Evolutionary conservation across 2,329 filamentous ascomycete genomes (phyloP), one percentile per base, ranked within the genome.

Genomic region (Scedosporium dehoogii): DNA sequence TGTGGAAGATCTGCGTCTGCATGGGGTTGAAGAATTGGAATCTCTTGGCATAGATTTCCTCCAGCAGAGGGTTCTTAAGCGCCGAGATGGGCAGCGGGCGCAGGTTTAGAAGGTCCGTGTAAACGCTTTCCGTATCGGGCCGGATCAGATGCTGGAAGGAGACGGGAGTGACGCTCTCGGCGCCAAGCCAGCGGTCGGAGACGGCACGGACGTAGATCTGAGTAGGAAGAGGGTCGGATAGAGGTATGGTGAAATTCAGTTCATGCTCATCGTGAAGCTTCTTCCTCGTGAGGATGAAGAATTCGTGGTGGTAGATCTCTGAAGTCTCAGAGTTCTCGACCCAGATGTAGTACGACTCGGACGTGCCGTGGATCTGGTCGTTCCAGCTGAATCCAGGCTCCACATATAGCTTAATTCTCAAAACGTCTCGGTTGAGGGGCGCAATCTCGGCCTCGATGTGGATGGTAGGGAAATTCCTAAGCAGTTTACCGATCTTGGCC

Each of bases 11-110:
- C 70, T 99, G 94, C 0, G 94, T 97, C 74, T 99, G 94, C 96
- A 99, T 97, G 0, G 94, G 94, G 71, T 99, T 99, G 81, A 99
- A 99, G 75, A 88, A 99, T 66, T 94, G 88, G 74, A 99, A 99
- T 38, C 92, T 85, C 71, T 93, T 80, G 0, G 82, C 86, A 70
- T 99, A 99, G 1, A 99, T 83, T 64, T 94, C 91, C 72, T 99
- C 93, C 0, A 99, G 75, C 0, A 86, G 80, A 0, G 91, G 86
- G 66, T 97, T 96, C 71, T 96, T 92, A 51, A 99, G 79, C 0
- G 93, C 93, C 21, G 86, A 84, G 64, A 99, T 86, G 0, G 93
- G 89, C 3, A 99, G 78, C 1, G 94, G 94, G 71, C 97, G 94
- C 25, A 99, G 78, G 69, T 97, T 90, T 18, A 97, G 81, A 16